Evolutionary conservation across 108 stramenopile genomes (phyloP).

Genomic region (Pseudonitzschia multistriata): DNA sequence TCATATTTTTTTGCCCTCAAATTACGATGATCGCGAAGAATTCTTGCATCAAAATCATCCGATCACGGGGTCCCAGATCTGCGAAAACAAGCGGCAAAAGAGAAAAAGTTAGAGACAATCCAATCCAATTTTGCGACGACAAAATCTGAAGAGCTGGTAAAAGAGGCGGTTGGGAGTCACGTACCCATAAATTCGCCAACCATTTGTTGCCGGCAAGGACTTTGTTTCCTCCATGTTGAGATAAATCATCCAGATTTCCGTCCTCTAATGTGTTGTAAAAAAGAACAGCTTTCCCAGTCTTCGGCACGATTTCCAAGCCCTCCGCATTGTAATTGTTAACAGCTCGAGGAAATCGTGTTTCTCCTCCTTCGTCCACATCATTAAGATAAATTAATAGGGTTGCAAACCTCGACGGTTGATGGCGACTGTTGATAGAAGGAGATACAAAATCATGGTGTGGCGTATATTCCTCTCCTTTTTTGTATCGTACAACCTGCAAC

Average conservation of each 20-base stretch:
- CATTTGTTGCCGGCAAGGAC: conserved; percentile 71
- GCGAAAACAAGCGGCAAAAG: background rate
- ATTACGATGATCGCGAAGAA: no score
- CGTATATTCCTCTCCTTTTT: conserved; percentile 70
- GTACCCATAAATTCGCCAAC: conserved; percentile 76
- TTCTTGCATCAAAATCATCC: background rate
- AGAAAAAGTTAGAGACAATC: background rate
- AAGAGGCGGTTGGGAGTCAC: background rate
- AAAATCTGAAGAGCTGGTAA: background rate
- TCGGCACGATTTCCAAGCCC: conserved; percentile 75
- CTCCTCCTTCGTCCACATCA: conserved; percentile 61
- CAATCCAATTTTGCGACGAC: background rate
- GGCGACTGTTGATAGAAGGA: conserved; percentile 64
- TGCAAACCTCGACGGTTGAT: conserved; percentile 81
- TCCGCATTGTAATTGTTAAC: conserved; percentile 60
- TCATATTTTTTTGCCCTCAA: no score
- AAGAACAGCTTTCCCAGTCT: conserved; percentile 75
- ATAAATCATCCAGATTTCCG: conserved; percentile 91
- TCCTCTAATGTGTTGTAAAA: conserved; percentile 90
- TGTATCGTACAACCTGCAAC: conserved; percentile 84
- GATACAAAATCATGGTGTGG: conserved; percentile 89
- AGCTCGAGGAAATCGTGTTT: conserved; percentile 88
- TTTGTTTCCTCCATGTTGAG: conserved; percentile 77
- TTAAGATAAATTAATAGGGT: conserved; percentile 85
- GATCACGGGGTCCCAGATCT: conserved; percentile 14